Evolutionary conservation across 1,139 yeast species (phyloP).

Genomic region (Oligophagozyma castellii): DNA sequence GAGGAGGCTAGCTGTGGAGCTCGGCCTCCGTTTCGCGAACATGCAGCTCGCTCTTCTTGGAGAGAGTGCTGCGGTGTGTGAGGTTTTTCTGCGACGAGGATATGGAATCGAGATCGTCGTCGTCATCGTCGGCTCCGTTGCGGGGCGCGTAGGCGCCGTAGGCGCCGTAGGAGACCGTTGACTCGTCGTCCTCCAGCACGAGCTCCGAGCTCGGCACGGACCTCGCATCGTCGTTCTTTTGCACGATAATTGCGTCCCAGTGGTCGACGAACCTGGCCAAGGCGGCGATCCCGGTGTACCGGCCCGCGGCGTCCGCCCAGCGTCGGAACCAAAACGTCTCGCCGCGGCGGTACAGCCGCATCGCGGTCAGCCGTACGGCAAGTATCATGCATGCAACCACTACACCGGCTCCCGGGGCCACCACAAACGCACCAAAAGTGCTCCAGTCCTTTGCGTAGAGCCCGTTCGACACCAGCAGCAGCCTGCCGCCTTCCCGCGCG

Average conservation of each 20-base stretch:
- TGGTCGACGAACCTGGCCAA: conserved; percentile 2
- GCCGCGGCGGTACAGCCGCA: conserved; percentile 5
- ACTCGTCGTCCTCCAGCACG: not conserved
- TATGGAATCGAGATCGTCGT: conserved; percentile 1
- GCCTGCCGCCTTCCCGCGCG: conserved; percentile 68
- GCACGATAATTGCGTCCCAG: conserved; percentile 5
- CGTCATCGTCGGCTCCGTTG: not conserved
- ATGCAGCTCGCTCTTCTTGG: too few relatives aligned
- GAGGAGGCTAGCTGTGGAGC: too few relatives aligned
- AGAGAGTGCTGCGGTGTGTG: too few relatives aligned
- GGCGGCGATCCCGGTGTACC: conserved; percentile 6
- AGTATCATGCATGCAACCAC: conserved; percentile 42
- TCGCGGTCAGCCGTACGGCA: conserved; percentile 31
- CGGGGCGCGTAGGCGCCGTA: conserved; percentile 1
- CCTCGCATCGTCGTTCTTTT: conserved; percentile 1
- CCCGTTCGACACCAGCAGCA: conserved; percentile 62
- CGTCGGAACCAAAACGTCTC: conserved; percentile 4
- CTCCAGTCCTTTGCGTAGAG: conserved; percentile 81
- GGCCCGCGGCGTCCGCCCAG: conserved; percentile 5
- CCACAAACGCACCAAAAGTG: conserved; percentile 86
- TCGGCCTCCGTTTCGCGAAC: too few relatives aligned
- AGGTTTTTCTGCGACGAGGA: too few relatives aligned
- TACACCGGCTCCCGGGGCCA: conserved; percentile 76
- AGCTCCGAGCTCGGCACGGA: not conserved
- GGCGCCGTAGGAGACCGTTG: not conserved